Percentiles rank a stretch among this genome's conserved stretches.
phyloP scores from a whole-genome alignment of 441 rosid species.

The Isatis lusitanica region DNA sequence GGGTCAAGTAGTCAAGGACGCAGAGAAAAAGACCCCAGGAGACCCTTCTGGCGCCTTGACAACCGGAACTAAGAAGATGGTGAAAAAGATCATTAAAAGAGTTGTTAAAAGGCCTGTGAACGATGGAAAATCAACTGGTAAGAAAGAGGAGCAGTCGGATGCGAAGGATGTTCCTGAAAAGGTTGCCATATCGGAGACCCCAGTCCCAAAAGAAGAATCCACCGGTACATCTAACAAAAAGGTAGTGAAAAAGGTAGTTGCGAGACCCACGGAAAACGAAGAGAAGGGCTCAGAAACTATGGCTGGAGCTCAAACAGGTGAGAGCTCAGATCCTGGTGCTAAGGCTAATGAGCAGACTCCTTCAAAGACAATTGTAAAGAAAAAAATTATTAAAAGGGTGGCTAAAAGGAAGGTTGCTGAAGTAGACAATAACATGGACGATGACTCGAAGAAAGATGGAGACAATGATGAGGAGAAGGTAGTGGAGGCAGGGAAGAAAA shows the following conservation, averaged over 20 bases:
- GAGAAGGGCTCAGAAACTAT: constrained; percentile 44
- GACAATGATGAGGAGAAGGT: constrained; percentile 43
- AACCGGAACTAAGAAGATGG: constrained; percentile 51
- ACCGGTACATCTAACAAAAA: constrained; percentile 59
- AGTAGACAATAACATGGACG: constrained; percentile 36
- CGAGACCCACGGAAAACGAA: constrained; percentile 39
- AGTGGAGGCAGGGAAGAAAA: constrained; percentile 39
- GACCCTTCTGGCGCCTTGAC: constrained; percentile 45
- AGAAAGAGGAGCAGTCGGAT: constrained; percentile 45
- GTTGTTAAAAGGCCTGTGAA: constrained; percentile 69
- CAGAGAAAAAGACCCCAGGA: constrained; percentile 44
- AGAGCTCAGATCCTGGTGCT: constrained; percentile 44
- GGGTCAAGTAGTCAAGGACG: constrained; percentile 42
- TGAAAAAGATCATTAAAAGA: constrained; percentile 80
- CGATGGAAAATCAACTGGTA: constrained; percentile 42
- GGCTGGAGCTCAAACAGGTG: constrained; percentile 47
- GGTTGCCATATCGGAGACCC: constrained; percentile 43
- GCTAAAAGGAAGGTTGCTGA: constrained; percentile 68
- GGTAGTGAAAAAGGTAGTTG: constrained; percentile 50
- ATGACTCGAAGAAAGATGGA: constrained; percentile 46
- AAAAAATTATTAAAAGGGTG: constrained; percentile 81
- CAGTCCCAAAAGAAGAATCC: constrained; percentile 48
- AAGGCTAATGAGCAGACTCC: constrained; percentile 47
- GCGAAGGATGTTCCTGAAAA: constrained; percentile 47
- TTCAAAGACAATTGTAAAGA: constrained; percentile 59